These are phyloP conservation scores for Phyllosticta capitalensis DNA, from an alignment of 2,329 filamentous ascomycete genomes.

Conservation along the genomic window DNA sequence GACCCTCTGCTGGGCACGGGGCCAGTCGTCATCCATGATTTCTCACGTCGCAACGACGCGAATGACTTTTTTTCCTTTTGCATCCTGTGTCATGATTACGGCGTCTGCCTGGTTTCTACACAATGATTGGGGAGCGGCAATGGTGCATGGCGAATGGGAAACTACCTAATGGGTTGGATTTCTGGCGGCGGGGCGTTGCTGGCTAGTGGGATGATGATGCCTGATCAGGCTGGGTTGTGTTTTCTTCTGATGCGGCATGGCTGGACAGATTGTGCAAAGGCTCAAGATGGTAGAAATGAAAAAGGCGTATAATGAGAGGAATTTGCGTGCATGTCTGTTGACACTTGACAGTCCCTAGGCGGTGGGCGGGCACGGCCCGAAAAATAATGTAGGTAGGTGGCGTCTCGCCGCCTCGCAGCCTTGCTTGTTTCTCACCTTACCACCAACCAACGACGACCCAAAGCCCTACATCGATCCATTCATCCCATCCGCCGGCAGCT, in stretches of 20 bases:
- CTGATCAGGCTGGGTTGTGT: background rate
- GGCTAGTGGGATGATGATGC: background rate
- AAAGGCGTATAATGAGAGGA: too few species aligned
- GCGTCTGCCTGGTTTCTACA: background rate
- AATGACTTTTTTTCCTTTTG: background rate
- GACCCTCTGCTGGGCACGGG: background rate
- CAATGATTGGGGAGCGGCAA: background rate
- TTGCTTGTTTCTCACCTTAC: constrained; percentile 6
- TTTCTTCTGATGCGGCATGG: background rate
- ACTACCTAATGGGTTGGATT: background rate
- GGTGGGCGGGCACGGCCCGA: background rate
- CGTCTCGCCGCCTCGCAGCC: background rate
- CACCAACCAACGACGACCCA: constrained; percentile 5
- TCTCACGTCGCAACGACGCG: background rate
- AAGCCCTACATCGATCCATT: background rate
- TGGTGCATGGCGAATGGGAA: background rate
- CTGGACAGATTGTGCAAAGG: background rate
- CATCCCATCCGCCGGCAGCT: constrained; percentile 1
- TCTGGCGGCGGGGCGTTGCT: background rate
- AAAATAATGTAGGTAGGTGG: background rate
- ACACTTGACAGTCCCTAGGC: background rate
- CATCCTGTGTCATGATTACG: background rate
- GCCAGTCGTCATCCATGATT: background rate
- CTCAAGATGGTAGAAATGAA: too few species aligned
- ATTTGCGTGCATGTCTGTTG: too few species aligned